Conservation (phyloP, 164 flowering plant species). For the Aristolochia contorta region DNA sequence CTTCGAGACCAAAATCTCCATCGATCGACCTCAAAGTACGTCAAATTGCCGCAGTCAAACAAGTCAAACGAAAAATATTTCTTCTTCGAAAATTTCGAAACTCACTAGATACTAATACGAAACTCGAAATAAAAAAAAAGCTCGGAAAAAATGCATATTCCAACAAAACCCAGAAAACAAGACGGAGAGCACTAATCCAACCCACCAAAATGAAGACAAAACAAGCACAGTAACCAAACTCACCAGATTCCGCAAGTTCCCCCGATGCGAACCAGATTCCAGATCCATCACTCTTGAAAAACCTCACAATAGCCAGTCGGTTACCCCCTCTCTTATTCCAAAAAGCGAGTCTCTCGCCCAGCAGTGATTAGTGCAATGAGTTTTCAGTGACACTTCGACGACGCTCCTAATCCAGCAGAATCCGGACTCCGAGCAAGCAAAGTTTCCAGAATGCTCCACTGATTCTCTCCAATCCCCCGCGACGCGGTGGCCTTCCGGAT, state of each 20-base stretch:
- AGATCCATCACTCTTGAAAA: conserved; percentile 10
- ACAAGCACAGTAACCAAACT: conserved; percentile 2
- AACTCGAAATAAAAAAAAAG: background rate
- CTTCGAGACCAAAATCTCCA: no score
- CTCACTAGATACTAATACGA: background rate
- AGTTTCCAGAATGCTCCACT: no score
- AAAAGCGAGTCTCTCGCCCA: background rate
- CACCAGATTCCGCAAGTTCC: conserved; percentile 8
- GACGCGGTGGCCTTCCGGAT: no score
- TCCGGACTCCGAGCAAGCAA: no score
- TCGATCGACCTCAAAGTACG: no score
- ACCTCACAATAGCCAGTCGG: background rate
- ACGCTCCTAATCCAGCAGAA: background rate
- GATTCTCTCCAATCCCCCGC: no score
- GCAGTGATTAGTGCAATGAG: background rate
- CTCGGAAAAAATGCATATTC: no score
- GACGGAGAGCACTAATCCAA: background rate
- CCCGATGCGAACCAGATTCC: conserved; percentile 10
- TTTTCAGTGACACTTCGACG: background rate
- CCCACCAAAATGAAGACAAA: background rate
- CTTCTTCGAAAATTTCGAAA: no score
- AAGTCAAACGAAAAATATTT: no score
- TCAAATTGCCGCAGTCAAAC: no score
- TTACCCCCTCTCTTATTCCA: background rate
- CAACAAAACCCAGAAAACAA: background rate